phyloP scores from a whole-genome alignment of 2,329 filamentous ascomycete species.

The Paracamarosporium sp. region DNA sequence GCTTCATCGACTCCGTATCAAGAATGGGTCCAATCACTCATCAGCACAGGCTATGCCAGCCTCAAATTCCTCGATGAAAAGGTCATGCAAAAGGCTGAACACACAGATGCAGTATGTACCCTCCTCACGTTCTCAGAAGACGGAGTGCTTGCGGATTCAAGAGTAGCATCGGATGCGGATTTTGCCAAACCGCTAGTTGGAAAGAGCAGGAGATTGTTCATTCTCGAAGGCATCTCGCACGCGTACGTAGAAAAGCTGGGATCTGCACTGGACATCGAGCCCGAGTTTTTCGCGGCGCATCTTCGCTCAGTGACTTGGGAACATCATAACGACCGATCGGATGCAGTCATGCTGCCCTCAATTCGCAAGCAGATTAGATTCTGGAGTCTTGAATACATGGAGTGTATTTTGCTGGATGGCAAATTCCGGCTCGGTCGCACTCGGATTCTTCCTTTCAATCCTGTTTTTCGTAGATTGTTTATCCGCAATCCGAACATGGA shows the following conservation, averaged over 20 bases:
- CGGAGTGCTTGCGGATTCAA: neutral
- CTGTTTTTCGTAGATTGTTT: neutral
- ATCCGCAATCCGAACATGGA: neutral
- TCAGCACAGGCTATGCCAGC: neutral
- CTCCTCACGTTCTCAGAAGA: neutral
- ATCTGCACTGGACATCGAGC: slow-evolving; percentile 2
- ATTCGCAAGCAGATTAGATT: neutral
- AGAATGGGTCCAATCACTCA: slow-evolving; percentile 3
- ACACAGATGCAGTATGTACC: neutral
- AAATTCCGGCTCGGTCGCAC: neutral
- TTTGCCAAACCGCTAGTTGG: neutral
- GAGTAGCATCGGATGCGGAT: neutral
- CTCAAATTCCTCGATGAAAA: neutral
- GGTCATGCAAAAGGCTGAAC: neutral
- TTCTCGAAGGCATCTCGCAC: neutral
- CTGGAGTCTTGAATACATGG: slow-evolving; percentile 2
- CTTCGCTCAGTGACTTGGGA: slow-evolving; percentile 2
- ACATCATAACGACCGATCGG: slow-evolving; percentile 2
- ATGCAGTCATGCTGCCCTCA: slow-evolving; percentile 4
- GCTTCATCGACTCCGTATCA: too few species aligned
- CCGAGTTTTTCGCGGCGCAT: slow-evolving; percentile 5
- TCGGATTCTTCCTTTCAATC: neutral
- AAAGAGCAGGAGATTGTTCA: neutral
- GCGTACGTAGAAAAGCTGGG: neutral
- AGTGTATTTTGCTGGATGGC: neutral